Conservation (phyloP, 306 rosid genomes). For the Luffa acutangula region DNA sequence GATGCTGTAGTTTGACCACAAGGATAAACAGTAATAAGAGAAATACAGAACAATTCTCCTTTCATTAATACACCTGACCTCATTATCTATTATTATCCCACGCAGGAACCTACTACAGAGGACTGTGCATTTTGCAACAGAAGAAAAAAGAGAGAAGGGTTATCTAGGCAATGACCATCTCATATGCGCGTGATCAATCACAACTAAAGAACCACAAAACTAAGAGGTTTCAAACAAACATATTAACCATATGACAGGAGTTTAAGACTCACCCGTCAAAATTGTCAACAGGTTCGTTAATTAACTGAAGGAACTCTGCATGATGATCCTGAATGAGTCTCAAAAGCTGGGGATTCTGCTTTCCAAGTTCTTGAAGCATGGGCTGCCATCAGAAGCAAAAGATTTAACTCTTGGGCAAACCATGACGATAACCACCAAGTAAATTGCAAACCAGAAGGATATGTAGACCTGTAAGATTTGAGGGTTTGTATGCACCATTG, state of each 20-base stretch:
- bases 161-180: neutral
- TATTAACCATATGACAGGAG: neutral
- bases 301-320: conserved; percentile 84
- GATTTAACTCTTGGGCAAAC: neutral
- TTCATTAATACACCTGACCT: neutral
- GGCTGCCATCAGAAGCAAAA: conserved; percentile 36
- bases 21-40: neutral
- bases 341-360: conserved; percentile 86
- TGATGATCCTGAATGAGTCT: conserved; percentile 82
- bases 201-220: neutral
- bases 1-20: neutral
- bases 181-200: neutral
- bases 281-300: conserved; percentile 79
- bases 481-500: conserved; percentile 8
- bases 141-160: neutral
- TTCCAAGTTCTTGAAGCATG: conserved; percentile 95
- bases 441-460: neutral
- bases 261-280: conserved; percentile 70
- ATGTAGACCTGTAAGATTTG: conserved; percentile 3
- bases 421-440: conserved; percentile 7
- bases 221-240: neutral
- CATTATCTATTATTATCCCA: no score
- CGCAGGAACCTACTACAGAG: no score
- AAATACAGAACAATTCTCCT: neutral
- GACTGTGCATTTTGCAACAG: neutral